Base-by-base conservation (phyloP, 345 rosid genomes). In the Iberis pinnata region DNA sequence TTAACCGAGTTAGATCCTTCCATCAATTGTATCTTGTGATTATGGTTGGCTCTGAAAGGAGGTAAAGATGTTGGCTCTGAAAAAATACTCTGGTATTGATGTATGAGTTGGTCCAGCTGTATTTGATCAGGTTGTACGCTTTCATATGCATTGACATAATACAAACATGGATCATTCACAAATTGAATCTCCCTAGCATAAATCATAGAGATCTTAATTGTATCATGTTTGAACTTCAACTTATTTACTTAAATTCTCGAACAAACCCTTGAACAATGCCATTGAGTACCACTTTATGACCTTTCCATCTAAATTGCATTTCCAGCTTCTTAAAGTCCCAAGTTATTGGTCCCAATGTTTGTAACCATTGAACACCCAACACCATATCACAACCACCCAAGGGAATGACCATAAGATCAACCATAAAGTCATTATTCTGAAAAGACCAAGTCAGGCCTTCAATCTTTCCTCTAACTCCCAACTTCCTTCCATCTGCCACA, bases 401-500 rank as follows among this genome's bases (percentile, higher is more conserved):
- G 0, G 33, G 18, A 12, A 24, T 45, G 0, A 45, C 0, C 12
- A 45, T 8, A 0, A 24, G 1, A 8, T 45, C 18, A 0, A 32
- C 9, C 4, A 20, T 5, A 8, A 22, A n/a, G 0, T 0, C 1
- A n/a, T n/a, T n/a, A n/a, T n/a, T 0, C 0, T 13, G 5, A n/a
- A 45, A 45, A 0, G n/a, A 9, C 38, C 38, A 33, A 2, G 12
- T 0, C 3, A 1, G 0, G 8, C 29, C n/a, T n/a, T n/a, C 0
- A 24, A 4, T 3, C 1, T 13, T 0, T 12, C 49, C 2, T 12
- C 5, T 1, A 44, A 15, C 1, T 2, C n/a, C 10, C 0, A 22
- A 3, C 0, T 13, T 22, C 2, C 49, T 4, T 0, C 18, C 49
- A 44, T 44, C 49, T 2, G 25, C 25, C 25, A 22, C 25, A 22